phyloP scores from a whole-genome alignment of 129 eudicot genomes.

The Rutidosis leptorrhynchoides region DNA sequence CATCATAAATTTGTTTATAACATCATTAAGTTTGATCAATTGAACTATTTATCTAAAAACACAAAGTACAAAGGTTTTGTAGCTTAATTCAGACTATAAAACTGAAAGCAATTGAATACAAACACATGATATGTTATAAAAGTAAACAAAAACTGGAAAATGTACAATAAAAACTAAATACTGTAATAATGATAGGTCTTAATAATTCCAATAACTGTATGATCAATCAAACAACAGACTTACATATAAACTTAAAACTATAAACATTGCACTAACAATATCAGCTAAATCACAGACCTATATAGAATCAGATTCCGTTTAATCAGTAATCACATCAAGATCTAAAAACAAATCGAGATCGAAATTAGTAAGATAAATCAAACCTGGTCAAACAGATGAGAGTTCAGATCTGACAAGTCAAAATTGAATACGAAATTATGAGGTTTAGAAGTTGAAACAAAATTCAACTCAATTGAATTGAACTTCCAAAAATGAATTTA shows the following conservation, averaged over 20 bases:
- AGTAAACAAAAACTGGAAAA: not conserved
- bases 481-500: not conserved
- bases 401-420: constrained; percentile 26
- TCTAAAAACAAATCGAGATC: constrained; percentile 22
- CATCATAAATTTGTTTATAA: constrained; percentile 3
- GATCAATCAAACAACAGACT: constrained; percentile 1
- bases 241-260: not conserved
- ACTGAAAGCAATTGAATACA: constrained; percentile 9
- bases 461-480: constrained; percentile 8
- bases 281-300: not conserved
- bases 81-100: constrained; percentile 10
- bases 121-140: not conserved
- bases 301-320: constrained; percentile 12
- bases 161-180: not conserved
- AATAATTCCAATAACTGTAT: not conserved
- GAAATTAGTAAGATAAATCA: constrained; percentile 8
- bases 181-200: not conserved
- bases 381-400: constrained; percentile 29
- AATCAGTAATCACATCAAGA: constrained; percentile 10
- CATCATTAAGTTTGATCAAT: not conserved
- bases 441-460: not conserved
- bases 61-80: constrained; percentile 13
- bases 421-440: not conserved
- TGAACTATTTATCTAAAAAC: not conserved
- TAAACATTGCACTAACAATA: constrained; percentile 14